Evolutionary conservation across 73 alveolate genomes (phyloP), one percentile per base, ranked within the genome.

Genomic region (Breviolum minutum): DNA sequence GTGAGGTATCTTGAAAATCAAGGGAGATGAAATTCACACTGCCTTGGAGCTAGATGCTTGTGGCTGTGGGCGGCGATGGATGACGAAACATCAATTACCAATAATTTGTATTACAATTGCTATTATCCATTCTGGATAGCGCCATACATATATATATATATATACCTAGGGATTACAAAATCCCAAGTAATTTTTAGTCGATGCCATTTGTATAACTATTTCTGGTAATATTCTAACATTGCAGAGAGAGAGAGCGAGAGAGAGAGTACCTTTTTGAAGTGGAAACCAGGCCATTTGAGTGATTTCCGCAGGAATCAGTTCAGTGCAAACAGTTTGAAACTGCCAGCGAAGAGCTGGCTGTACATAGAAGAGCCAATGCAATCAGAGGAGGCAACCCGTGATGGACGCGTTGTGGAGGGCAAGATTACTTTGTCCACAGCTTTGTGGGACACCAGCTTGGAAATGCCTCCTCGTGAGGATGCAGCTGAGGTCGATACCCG

Each of bases 401-500:
- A n/a, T n/a, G n/a, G n/a, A n/a, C n/a, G n/a, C n/a, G n/a, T n/a
- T n/a, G n/a, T n/a, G n/a, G 74, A 84, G 48, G 94, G 94, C 94
- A 22, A 20, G 76, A 84, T 84, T 11, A 32, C 9, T 17, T 74
- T 84, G 61, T 84, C 94, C 61, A 84, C 94, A 10, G 74, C 61
- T 6, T 61, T 84, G 71, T 84, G 94, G 94, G 94, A 84, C 61
- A 84, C 94, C 7, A 30, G 74, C 19, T 48, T 84, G 40, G 94
- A 60, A 27, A 84, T 84, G 73, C 94, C 94, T 8, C 40, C 29
- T 5, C 94, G 94, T 66, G 74, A 84, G 94, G 94, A 84, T 61
- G 62, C 94, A 10, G 9, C 94, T 6, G 94, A 84, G 5, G 94
- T 84, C 24, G 94, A 84, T 84, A 74, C 74, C 27, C 73, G 94